Evolutionary conservation across 139 green algal species (phyloP), one percentile per base, ranked within the genome.

Genomic region (Chlamydomonas sphaeroides): DNA sequence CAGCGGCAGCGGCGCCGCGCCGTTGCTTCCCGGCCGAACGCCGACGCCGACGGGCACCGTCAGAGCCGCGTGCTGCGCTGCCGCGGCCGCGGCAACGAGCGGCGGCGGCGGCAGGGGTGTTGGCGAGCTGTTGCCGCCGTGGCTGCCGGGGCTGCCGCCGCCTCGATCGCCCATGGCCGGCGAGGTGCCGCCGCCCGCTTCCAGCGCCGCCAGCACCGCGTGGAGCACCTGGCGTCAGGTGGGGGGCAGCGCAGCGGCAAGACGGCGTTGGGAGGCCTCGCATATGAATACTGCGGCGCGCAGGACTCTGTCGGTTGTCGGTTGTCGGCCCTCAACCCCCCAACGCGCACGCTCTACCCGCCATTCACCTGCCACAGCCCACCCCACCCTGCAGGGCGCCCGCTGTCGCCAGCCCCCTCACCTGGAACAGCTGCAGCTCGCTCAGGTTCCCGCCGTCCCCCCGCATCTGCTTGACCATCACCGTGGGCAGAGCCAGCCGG

Each of bases 351-450:
- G n/a, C n/a, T n/a, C n/a, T n/a, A n/a, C n/a, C n/a, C n/a, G n/a
- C n/a, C n/a, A n/a, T n/a, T n/a, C n/a, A n/a, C n/a, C n/a, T n/a
- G n/a, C n/a, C n/a, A n/a, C n/a, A n/a, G n/a, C n/a, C n/a, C n/a
- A n/a, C n/a, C n/a, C n/a, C n/a, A n/a, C n/a, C n/a, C n/a, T n/a
- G n/a, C n/a, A n/a, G n/a, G n/a, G n/a, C n/a, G n/a, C n/a, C n/a
- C n/a, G n/a, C n/a, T n/a, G n/a, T n/a, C n/a, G n/a, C n/a, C n/a
- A n/a, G n/a, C n/a, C n/a, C n/a, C n/a, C n/a, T 30, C 17, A 83
- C 3, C 32, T 83, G 76, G 32, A 83, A 83, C 20, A 83, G 76
- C 63, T 83, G 76, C 23, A 83, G 61, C 63, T 83, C 76, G 3
- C 63, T 74, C 11, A 74, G 26, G 32, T 83, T 83, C 20, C 63